phyloP scores from a whole-genome alignment of 306 rosid species.

The Gynostemma pentaphyllum region DNA sequence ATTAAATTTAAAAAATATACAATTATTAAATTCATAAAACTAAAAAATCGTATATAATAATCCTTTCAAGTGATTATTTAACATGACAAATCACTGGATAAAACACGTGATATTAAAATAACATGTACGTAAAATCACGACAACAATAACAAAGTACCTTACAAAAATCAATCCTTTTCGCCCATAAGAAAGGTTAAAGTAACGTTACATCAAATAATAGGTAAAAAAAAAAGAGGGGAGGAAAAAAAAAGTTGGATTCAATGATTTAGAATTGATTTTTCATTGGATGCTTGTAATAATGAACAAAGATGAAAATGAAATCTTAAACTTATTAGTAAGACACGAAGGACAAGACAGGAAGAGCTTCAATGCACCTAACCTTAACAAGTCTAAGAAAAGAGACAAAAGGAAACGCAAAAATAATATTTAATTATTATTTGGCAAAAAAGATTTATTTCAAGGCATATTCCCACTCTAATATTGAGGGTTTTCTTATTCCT shows the following conservation, averaged over 20 bases:
- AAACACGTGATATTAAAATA: too few species aligned
- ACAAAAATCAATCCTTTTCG: too few species aligned
- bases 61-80: too few species aligned
- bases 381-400: background rate
- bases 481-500: too few species aligned
- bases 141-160: background rate
- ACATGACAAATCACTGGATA: too few species aligned
- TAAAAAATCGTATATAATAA: too few species aligned
- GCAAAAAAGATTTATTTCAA: background rate
- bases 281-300: background rate
- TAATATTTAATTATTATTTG: background rate
- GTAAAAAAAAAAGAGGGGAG: background rate
- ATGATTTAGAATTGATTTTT: background rate
- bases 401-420: background rate
- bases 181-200: background rate
- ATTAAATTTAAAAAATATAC: too few species aligned
- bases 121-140: background rate
- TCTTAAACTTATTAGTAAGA: background rate
- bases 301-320: background rate
- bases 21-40: too few species aligned
- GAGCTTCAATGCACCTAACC: conserved; percentile 4
- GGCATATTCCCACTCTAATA: background rate
- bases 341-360: background rate
- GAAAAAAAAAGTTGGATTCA: background rate
- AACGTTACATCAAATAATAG: background rate